Conservation (phyloP, 1,139 yeast species). For the Blastobotrys ciferrii region DNA sequence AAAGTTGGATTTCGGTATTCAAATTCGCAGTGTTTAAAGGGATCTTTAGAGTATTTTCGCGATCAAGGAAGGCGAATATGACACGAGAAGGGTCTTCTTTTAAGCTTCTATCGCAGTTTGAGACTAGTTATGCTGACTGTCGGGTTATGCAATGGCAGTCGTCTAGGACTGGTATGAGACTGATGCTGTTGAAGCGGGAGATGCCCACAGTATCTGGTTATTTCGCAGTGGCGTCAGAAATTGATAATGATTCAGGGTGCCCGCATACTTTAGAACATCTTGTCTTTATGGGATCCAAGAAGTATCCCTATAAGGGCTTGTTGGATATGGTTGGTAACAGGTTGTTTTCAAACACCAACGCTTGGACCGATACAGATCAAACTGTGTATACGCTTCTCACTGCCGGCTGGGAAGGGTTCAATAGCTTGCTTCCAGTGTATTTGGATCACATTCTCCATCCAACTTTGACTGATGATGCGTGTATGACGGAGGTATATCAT, state of each 20-base stretch:
- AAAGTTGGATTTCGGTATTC: not conserved
- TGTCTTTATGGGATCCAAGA: conserved; percentile 89
- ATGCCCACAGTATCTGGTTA: conserved; percentile 91
- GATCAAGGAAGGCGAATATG: not conserved
- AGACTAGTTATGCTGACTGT: conserved; percentile 27
- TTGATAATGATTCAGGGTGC: conserved; percentile 79
- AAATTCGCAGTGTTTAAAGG: not conserved
- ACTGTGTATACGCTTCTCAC: conserved; percentile 89
- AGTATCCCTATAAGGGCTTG: conserved; percentile 88
- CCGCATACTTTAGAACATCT: conserved; percentile 97
- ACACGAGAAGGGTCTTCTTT: not conserved
- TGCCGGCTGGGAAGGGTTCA: conserved; percentile 97
- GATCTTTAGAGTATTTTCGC: not conserved
- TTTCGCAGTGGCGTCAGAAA: conserved; percentile 94
- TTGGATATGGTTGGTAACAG: conserved; percentile 84
- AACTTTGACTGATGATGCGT: conserved; percentile 84
- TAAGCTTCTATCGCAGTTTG: conserved; percentile 24
- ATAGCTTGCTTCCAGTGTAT: conserved; percentile 77
- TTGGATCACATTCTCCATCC: conserved; percentile 86
- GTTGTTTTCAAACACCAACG: conserved; percentile 85
- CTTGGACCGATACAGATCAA: conserved; percentile 96
- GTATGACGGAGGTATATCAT: conserved; percentile 92
- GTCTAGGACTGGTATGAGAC: conserved; percentile 73
- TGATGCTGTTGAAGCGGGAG: conserved; percentile 72
- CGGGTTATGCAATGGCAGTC: conserved; percentile 59